Evolutionary conservation across 805 yeast genomes (phyloP).

Genomic region (Tetrapisispora phaffii): DNA sequence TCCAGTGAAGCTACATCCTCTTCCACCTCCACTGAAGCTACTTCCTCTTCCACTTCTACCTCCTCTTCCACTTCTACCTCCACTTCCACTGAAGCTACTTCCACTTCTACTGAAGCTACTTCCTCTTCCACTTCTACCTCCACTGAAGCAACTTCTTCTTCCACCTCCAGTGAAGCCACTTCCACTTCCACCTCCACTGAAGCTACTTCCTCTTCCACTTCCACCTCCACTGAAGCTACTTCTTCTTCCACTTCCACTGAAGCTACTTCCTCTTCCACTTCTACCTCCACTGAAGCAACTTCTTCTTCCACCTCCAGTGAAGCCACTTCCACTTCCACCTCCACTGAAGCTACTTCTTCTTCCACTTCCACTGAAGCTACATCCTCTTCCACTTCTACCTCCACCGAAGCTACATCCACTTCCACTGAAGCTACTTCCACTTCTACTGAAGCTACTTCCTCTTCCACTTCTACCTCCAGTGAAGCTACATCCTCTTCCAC

Average conservation of each 20-base stretch:
- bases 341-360: slow-evolving; percentile 1
- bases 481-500: background rate
- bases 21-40: background rate
- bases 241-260: background rate
- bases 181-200: background rate
- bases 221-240: background rate
- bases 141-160: background rate
- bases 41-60: background rate
- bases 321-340: background rate
- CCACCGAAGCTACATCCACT: background rate
- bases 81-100: slow-evolving; percentile 1
- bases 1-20: background rate
- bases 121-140: background rate
- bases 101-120: background rate
- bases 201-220: slow-evolving; percentile 1
- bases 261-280: background rate
- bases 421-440: background rate
- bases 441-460: background rate
- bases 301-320: no score
- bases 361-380: background rate
- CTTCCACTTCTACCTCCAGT: background rate
- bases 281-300: background rate
- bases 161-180: background rate
- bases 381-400: background rate
- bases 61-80: background rate